phyloP scores from a whole-genome alignment of 768 basidiomycete genomes.

The Xanthoconium purpureum region DNA sequence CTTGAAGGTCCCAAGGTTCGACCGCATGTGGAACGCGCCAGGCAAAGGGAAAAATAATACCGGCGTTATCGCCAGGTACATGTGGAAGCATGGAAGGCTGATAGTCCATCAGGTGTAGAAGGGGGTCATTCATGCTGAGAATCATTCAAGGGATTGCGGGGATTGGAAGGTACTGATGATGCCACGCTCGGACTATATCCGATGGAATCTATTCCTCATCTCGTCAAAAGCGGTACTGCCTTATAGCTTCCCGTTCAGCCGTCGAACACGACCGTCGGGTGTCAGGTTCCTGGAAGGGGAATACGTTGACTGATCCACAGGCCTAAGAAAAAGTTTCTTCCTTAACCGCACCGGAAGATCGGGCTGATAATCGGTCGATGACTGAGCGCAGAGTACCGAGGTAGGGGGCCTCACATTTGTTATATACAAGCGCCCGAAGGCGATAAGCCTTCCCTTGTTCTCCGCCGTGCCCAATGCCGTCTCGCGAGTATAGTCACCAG shows the following conservation, averaged over 20 bases:
- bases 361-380: conserved; percentile 18
- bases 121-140: not conserved
- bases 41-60: no score
- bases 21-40: not conserved
- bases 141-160: not conserved
- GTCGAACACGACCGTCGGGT: conserved; percentile 1
- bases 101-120: no score
- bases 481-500: no score
- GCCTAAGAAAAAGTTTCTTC: conserved; percentile 17
- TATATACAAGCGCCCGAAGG: conserved; percentile 1
- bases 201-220: not conserved
- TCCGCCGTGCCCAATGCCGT: no score
- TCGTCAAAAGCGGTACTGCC: not conserved
- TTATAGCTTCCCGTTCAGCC: not conserved
- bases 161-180: no score
- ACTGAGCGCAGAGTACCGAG: not conserved
- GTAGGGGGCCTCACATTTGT: no score
- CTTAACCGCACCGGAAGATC: conserved; percentile 31
- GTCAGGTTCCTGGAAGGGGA: not conserved
- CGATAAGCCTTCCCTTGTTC: not conserved
- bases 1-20: not conserved
- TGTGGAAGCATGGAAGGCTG: no score
- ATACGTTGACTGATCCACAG: not conserved
- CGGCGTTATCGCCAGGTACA: no score
- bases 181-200: not conserved